Evolutionary conservation across 148 eudicot genomes (phyloP).

Genomic region (Pharnaceum exiguum): DNA sequence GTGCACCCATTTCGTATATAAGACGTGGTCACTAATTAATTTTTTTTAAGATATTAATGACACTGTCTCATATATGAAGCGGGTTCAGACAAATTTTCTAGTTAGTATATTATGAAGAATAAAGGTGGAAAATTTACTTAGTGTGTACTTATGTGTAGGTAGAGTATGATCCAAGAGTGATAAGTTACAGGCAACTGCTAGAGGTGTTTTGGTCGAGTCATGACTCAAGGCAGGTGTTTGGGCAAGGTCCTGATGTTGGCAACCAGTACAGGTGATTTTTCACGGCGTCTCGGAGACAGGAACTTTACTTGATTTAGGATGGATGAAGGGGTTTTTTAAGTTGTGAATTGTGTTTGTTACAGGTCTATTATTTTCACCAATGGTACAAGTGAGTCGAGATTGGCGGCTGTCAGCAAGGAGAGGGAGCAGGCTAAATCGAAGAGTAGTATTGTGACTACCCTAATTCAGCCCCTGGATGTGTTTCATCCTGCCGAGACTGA

Average conservation of each 20-base stretch:
- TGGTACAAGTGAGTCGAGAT: conserved; percentile 76
- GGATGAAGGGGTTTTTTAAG: not conserved
- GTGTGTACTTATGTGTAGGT: conserved; percentile 37
- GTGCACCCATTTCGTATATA: too few relatives aligned
- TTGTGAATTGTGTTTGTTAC: conserved; percentile 13
- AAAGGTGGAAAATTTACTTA: too few relatives aligned
- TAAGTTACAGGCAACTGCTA: conserved; percentile 67
- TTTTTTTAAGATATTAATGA: too few relatives aligned
- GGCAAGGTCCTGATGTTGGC: conserved; percentile 99
- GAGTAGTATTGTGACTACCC: conserved; percentile 76
- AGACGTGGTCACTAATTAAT: too few relatives aligned
- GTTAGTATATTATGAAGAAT: not conserved
- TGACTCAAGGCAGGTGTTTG: conserved; percentile 97
- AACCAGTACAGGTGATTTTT: conserved; percentile 73
- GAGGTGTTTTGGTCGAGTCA: conserved; percentile 97
- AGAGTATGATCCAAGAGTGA: conserved; percentile 75
- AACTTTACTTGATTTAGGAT: not conserved
- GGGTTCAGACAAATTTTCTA: too few relatives aligned
- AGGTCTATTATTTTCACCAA: conserved; percentile 92
- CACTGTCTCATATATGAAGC: too few relatives aligned
- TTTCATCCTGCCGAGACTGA: conserved; percentile 94
- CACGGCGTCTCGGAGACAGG: not conserved
- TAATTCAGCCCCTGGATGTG: conserved; percentile 68
- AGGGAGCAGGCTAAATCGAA: conserved; percentile 79
- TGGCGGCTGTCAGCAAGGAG: conserved; percentile 81